Evolutionary conservation across 768 basidiomycete genomes (phyloP).

Genomic region (Brasilioporus rufonigricans): DNA sequence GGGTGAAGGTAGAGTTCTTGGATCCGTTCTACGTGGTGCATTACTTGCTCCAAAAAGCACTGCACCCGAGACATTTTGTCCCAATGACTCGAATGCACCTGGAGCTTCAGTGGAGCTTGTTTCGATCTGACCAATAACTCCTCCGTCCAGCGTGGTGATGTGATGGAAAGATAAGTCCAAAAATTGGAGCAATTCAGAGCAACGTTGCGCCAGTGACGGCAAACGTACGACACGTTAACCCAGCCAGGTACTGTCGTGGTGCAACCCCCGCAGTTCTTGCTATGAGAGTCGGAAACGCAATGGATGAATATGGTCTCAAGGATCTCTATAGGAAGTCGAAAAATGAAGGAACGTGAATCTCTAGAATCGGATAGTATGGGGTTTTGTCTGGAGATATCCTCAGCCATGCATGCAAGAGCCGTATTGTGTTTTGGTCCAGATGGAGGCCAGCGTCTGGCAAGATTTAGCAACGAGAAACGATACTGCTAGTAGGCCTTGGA

Average conservation of each 20-base stretch:
- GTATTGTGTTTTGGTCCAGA: no score
- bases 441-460: no score
- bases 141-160: background rate
- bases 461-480: no score
- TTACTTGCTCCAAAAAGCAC: background rate
- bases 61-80: background rate
- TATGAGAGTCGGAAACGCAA: background rate
- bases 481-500: no score
- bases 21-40: background rate
- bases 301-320: background rate
- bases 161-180: background rate
- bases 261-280: no score
- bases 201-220: background rate
- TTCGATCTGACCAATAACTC: background rate
- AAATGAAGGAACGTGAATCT: no score
- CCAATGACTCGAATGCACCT: background rate
- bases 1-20: background rate
- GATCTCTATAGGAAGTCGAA: background rate
- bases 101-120: background rate
- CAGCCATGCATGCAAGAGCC: no score
- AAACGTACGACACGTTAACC: no score
- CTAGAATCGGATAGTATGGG: no score
- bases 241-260: background rate
- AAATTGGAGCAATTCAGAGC: background rate
- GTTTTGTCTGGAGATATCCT: no score